A percentile compares a stretch with the other conserved stretches of the same genome.
Evolutionary conservation across 2,329 filamentous ascomycete species (phyloP).

Genomic region (Penicillium sp.): DNA sequence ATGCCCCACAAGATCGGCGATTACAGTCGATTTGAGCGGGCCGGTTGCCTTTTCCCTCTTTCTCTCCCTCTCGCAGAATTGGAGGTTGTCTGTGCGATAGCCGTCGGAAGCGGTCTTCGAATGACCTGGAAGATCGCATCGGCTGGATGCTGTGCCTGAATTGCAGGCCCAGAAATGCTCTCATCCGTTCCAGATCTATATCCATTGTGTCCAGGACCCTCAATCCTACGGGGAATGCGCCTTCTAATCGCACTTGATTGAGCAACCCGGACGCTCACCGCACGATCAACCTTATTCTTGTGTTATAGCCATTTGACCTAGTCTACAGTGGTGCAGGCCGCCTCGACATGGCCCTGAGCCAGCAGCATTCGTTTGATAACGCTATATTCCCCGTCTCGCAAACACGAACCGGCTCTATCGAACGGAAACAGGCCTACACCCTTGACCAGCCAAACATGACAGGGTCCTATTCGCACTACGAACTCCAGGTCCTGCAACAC

Average conservation of each 20-base stretch:
- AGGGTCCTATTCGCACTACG: constrained; percentile 15
- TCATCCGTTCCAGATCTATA: constrained; percentile 5
- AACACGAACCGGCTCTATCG: constrained; percentile 8
- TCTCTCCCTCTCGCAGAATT: not conserved
- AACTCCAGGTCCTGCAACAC: constrained; percentile 12
- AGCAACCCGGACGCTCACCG: constrained; percentile 6
- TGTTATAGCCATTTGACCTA: too few species aligned
- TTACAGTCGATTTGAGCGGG: constrained; percentile 5
- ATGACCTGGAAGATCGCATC: not conserved
- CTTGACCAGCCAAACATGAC: constrained; percentile 13
- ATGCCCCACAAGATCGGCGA: constrained; percentile 19
- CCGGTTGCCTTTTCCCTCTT: constrained; percentile 9
- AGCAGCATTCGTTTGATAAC: constrained; percentile 10
- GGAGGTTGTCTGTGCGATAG: constrained; percentile 1
- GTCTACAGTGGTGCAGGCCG: not conserved
- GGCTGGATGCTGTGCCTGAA: not conserved
- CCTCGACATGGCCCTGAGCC: constrained; percentile 16
- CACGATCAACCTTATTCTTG: too few species aligned
- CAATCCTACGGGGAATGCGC: constrained; percentile 13
- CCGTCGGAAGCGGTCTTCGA: constrained; percentile 1
- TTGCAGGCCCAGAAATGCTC: constrained; percentile 6
- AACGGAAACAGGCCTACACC: constrained; percentile 9
- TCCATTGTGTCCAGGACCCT: not conserved
- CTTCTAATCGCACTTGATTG: constrained; percentile 7
- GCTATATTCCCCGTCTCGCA: constrained; percentile 9